Evolutionary conservation across 306 rosid genomes (phyloP), one percentile per base, ranked within the genome.

Genomic region (Medicago ruthenica): DNA sequence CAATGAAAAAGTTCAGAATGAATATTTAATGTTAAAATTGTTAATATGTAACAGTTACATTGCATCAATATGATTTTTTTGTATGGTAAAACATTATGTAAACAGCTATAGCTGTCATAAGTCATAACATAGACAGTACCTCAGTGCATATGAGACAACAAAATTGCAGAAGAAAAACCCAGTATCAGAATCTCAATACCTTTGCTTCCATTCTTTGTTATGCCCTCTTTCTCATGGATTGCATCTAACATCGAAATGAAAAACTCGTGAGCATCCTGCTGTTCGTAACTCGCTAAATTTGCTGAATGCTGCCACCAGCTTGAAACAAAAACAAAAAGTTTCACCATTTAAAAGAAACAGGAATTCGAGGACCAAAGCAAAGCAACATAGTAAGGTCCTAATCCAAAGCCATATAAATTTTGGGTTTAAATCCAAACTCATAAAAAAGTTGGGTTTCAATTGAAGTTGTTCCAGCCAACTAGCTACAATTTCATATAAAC

Each of bases 221-320:
- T 87, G 74, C 77, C 82, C 87, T 89, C 96, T 82, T 88, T 90
- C 81, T 92, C 96, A 42, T 95, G 98, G 80, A 92, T 89, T 73
- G 94, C 92, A 80, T 95, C 97, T 74, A 95, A 88, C 80, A 90
- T 71, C 27, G 98, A 92, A 80, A 95, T 95, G 95, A 95, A 95
- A 83, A 95, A 95, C 58, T 95, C 98, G 48, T 95, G 98, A 42
- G 98, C 98, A 77, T 95, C 98, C 83, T 95, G 98, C 86, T 95
- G 98, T 79, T 90, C 93, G 66, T 92, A 95, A 84, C 96, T 89
- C 18, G 97, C 97, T 75, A 89, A 86, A 88, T 92, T 92, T 61
- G 90, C 91, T 1, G 97, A 93, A 74, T 95, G 93, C 78, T 90
- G 97, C 97, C 98, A 95, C 97, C 98, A 95, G 87, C 98, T 95